Conservation (phyloP, 164 flowering plant genomes). For the Aristolochia contorta region DNA sequence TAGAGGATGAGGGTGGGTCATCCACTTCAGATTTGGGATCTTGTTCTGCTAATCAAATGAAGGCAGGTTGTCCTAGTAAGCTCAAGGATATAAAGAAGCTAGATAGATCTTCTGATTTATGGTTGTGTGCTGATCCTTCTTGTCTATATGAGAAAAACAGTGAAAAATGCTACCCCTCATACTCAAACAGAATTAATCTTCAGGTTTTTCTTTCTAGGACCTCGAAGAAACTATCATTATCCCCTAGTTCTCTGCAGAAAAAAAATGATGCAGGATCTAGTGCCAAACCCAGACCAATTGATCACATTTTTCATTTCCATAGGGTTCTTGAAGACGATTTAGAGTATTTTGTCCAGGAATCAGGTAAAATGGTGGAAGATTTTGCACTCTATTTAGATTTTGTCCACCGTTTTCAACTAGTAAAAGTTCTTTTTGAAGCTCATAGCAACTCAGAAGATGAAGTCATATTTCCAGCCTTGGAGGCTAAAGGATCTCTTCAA, state of each 20-base stretch:
- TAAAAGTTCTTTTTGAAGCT: conserved; percentile 35
- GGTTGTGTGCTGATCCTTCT: conserved; percentile 13
- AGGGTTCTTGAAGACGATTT: conserved; percentile 70
- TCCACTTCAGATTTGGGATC: conserved; percentile 14
- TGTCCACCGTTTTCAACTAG: conserved; percentile 36
- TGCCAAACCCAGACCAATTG: conserved; percentile 43
- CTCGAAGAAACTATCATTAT: conserved; percentile 17
- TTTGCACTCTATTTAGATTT: conserved; percentile 37
- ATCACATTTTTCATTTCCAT: conserved; percentile 57
- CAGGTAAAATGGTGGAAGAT: conserved; percentile 46
- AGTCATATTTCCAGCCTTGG: conserved; percentile 80
- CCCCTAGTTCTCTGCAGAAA: conserved; percentile 16
- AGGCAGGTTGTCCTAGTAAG: conserved; percentile 13
- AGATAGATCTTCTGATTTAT: background rate
- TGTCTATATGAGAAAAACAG: conserved; percentile 6
- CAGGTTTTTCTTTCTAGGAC: conserved; percentile 40
- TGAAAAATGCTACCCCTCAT: conserved; percentile 23
- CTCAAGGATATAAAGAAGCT: conserved; percentile 5
- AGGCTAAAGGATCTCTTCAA: conserved; percentile 46
- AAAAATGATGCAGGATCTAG: conserved; percentile 13
- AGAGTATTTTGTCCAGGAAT: conserved; percentile 40
- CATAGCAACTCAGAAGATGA: conserved; percentile 76
- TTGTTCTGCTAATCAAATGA: conserved; percentile 10
- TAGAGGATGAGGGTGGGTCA: conserved; percentile 16
- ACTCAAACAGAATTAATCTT: conserved; percentile 45